Evolutionary conservation across 345 rosid genomes (phyloP).

Genomic region (Trapa bicornis): DNA sequence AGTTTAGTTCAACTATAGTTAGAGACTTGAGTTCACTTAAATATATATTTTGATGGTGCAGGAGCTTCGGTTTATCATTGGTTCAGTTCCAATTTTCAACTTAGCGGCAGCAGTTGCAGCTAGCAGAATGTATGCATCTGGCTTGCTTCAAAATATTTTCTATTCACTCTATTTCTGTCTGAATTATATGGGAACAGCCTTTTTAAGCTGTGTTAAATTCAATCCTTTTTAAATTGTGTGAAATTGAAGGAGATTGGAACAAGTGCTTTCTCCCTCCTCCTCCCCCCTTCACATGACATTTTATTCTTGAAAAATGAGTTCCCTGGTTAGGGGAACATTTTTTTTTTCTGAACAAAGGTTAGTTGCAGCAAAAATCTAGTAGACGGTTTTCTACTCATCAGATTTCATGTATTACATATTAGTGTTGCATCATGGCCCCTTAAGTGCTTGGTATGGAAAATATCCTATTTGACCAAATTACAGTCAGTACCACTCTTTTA

Average conservation of each 20-base stretch:
- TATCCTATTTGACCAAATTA: background rate
- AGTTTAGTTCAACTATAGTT: background rate
- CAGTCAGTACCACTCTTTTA: background rate
- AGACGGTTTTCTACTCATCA: background rate
- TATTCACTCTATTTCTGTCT: background rate
- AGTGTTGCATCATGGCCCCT: background rate
- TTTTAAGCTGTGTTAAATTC: background rate
- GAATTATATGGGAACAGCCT: background rate
- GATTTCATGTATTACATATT: background rate
- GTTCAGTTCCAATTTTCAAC: constrained; percentile 87
- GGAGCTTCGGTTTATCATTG: constrained; percentile 95
- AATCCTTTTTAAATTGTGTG: background rate
- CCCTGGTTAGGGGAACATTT: too few species aligned
- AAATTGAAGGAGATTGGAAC: background rate
- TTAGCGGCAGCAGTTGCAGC: constrained; percentile 88
- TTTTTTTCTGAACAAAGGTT: background rate
- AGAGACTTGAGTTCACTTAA: constrained; percentile 10
- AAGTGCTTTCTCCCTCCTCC: background rate
- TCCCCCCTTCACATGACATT: background rate
- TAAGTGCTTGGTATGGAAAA: background rate
- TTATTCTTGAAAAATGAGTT: too few species aligned
- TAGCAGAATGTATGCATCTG: constrained; percentile 56
- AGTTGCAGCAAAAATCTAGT: background rate
- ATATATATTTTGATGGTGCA: constrained; percentile 21
- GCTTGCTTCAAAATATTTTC: background rate